A percentile compares a stretch with the other conserved stretches of the same genome.
These are phyloP conservation scores for Boletus subcaerulescens DNA, from an alignment of 768 basidiomycete genomes.

Conservation along the genomic window DNA sequence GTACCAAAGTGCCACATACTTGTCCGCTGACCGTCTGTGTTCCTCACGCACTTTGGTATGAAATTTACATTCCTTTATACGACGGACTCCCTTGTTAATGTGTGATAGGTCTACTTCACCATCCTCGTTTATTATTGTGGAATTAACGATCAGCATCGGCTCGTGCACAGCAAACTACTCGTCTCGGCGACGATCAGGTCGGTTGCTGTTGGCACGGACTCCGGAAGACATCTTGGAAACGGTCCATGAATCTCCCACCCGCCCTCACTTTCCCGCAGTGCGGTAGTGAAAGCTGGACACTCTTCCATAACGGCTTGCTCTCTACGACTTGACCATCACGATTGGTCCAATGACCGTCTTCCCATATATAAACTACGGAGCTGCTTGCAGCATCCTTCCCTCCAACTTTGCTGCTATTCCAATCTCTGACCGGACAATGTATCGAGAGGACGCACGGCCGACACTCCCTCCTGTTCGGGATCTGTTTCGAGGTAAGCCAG, in stretches of 20 bases:
- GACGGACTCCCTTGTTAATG: slow-evolving; percentile 13
- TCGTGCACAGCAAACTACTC: slow-evolving; percentile 30
- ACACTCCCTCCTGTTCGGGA: slow-evolving; percentile 72
- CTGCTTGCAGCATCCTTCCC: slow-evolving; percentile 1
- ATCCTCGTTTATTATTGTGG: slow-evolving; percentile 9
- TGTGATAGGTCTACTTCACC: slow-evolving; percentile 6
- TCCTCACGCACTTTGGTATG: slow-evolving; percentile 21
- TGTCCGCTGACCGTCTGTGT: slow-evolving; percentile 10
- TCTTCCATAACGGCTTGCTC: slow-evolving; percentile 24
- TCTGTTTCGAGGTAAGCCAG: slow-evolving; percentile 55
- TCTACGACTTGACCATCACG: slow-evolving; percentile 22
- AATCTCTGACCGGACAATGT: slow-evolving; percentile 27
- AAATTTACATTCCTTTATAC: slow-evolving; percentile 15
- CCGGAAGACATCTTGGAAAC: slow-evolving; percentile 26
- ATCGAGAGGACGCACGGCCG: slow-evolving; percentile 40
- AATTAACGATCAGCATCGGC: slow-evolving; percentile 29
- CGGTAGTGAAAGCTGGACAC: slow-evolving; percentile 23
- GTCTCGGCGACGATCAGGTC: slow-evolving; percentile 32
- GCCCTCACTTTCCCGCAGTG: slow-evolving; percentile 20
- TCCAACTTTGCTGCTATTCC: slow-evolving; percentile 19
- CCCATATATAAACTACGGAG: slow-evolving; percentile 25
- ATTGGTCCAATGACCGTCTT: slow-evolving; percentile 22
- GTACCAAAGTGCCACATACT: slow-evolving; percentile 6
- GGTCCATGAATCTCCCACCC: slow-evolving; percentile 21
- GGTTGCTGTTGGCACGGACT: slow-evolving; percentile 27